Base-by-base conservation (phyloP, 495 filamentous ascomycete genomes). In the Friedmanniomyces endolithicus region DNA sequence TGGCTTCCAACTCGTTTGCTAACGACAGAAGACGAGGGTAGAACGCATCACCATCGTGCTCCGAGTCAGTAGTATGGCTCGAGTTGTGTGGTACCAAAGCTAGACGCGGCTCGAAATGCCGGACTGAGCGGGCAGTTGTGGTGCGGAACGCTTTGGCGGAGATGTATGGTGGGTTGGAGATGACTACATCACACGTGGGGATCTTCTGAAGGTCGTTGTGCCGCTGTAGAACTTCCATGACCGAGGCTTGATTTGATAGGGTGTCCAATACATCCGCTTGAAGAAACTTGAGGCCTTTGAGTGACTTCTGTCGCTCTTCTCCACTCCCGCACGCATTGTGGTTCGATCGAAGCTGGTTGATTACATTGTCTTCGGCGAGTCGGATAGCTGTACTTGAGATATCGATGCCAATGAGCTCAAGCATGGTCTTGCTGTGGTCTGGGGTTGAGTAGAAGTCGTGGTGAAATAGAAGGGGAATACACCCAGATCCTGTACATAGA, bases 131-230 rank as follows among this genome's bases (percentile, higher is more conserved):
- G 0, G 75, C 70, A 0, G 72, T 78, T 2, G 72, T 75, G 11
- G 64, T 70, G 1, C 61, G 57, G 59, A 85, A 94, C 1, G 73
- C 71, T 0, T 49, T 17, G 0, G 66, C 64, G 11, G 89, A 90
- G 46, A 98, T 84, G 67, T 98, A 97, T 0, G 92, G 92, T 11
- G 92, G 92, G 67, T 98, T 98, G 4, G 84, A 80, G 31, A 88
- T 78, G 0, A 98, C 65, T n/a, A 98, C 64, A 58, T 94, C 85
- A 53, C 76, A 80, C 23, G 39, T 50, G 19, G 31, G 51, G 8
- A 2, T 9, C 24, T 11, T 27, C 9, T 14, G 12, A 11, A 16
- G 19, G 14, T 22, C 16, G 16, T 23, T 7, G 16, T 11, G 2
- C 25, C 12, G 11, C 11, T 27, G 11, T 27, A 48, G 24, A 33